Conservation (phyloP, 805 yeast genomes). For the Ogataea henricii region DNA sequence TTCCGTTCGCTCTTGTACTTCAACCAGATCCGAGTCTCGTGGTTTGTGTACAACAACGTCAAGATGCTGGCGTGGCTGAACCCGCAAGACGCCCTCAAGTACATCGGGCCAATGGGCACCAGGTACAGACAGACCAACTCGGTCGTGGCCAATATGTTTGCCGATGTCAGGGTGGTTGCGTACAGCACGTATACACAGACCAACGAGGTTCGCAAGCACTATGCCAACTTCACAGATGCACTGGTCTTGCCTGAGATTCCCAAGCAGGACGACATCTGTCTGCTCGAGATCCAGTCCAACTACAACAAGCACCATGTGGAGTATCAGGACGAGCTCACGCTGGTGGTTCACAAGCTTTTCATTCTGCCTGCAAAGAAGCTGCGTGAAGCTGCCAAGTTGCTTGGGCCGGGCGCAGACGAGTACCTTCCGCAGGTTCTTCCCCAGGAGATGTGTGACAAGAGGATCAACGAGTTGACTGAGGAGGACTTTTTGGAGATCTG, state of each 20-base stretch:
- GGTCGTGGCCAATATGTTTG: constrained; percentile 61
- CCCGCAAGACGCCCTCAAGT: constrained; percentile 59
- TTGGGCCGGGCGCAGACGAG: constrained; percentile 83
- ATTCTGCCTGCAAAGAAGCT: constrained; percentile 44
- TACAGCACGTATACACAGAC: constrained; percentile 28
- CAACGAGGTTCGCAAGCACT: constrained; percentile 16
- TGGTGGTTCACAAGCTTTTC: constrained; percentile 63
- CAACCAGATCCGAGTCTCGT: constrained; percentile 31
- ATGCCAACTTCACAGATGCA: constrained; percentile 16
- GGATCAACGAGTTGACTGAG: constrained; percentile 49
- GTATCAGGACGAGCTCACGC: constrained; percentile 62
- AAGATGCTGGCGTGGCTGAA: constrained; percentile 72
- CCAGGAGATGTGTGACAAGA: constrained; percentile 42
- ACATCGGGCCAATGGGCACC: constrained; percentile 57
- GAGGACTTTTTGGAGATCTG: constrained; percentile 59
- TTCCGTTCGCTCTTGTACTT: constrained; percentile 38
- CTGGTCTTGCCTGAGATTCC: constrained; percentile 26
- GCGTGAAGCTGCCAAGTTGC: constrained; percentile 46
- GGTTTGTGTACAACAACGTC: constrained; percentile 52
- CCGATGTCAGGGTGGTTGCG: constrained; percentile 61
- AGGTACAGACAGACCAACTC: constrained; percentile 61
- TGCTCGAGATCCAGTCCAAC: constrained; percentile 36
- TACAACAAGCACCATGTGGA: constrained; percentile 30
- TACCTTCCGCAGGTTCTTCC: constrained; percentile 43
- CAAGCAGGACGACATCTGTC: constrained; percentile 28